Percentiles rank a stretch among this genome's conserved stretches.
phyloP scores from a whole-genome alignment of 2,329 filamentous ascomycete species.

The Aspergillus pseudoglaucus region DNA sequence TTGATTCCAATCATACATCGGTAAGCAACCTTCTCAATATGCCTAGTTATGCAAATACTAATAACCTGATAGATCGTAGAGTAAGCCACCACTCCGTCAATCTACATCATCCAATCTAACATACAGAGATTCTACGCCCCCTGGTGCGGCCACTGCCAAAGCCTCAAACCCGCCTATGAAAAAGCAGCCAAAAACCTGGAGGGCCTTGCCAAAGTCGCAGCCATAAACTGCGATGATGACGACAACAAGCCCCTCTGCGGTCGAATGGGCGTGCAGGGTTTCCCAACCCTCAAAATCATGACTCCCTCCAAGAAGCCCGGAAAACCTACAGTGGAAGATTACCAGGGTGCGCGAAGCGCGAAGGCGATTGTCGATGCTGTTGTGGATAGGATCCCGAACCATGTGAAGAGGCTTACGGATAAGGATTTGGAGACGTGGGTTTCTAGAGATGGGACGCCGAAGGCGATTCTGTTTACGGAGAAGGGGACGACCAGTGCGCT shows the following conservation, averaged over 20 bases:
- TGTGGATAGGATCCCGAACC: conserved; percentile 81
- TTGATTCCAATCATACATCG: conserved; percentile 83
- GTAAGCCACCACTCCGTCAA: conserved; percentile 31
- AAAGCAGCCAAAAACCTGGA: conserved; percentile 83
- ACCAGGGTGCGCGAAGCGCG: conserved; percentile 75
- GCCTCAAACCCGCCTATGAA: conserved; percentile 90
- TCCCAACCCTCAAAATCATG: conserved; percentile 92
- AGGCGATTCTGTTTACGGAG: conserved; percentile 87
- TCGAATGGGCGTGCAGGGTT: conserved; percentile 81
- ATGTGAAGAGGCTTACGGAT: conserved; percentile 74
- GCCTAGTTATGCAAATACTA: conserved; percentile 7
- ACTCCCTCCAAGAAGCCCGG: conserved; percentile 74
- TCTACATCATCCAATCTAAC: conserved; percentile 3
- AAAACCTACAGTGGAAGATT: conserved; percentile 80
- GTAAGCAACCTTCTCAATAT: conserved; percentile 48
- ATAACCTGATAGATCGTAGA: conserved; percentile 43
- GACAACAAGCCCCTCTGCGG: conserved; percentile 83
- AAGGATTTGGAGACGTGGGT: conserved; percentile 73
- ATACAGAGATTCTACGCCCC: conserved; percentile 78
- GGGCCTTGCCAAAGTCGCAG: conserved; percentile 91
- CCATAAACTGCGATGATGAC: conserved; percentile 92
- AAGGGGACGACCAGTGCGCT: conserved; percentile 83
- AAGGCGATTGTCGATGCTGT: conserved; percentile 83
- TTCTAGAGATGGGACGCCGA: conserved; percentile 60
- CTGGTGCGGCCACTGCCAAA: conserved; percentile 97